Base-by-base conservation (phyloP, 1,284 basidiomycete species). In the Cryptococcus floricola region DNA sequence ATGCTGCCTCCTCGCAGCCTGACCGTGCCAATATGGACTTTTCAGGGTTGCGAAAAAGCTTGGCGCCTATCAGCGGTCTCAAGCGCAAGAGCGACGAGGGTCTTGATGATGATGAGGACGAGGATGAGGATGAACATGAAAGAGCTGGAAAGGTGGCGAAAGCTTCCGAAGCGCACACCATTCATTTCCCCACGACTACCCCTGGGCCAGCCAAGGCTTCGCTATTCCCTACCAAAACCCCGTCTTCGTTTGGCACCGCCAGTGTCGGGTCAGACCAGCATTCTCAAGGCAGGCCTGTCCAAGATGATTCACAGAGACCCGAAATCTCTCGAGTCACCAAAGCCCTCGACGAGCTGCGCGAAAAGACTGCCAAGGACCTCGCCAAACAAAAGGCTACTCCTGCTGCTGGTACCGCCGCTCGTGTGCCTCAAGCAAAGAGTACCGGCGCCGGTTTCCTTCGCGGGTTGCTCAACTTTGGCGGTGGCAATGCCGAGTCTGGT, bases 11-110 rank as follows among this genome's bases (percentile, higher is more conserved):
- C 3, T 13, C 48, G 45, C 44, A 52, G 14, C 50, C 49, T 28
- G 51, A 42, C 9, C 58, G 50, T 39, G 43, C 50, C n/a, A 37
- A 52, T n/a, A 28, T 55, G 13, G 59, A 63, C 39, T 63, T 60
- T 27, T 44, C 50, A 12, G 66, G 57, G 18, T 25, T 60, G 39
- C 19, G 68, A 42, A 70, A 72, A 59, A 69, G 68, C 49, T 50
- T 70, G 19, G 66, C 54, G 16, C 68, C 66, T 13, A 16, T 62
- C 12, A 64, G 63, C 48, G 60, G 59, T 0, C 48, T 68, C 10
- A 74, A 74, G 62, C 63, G 72, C 37, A 73, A 73, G 57, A 71
- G 70, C 6, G 66, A 68, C 5, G 63, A 64, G 16, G 67, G 59
- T 5, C 10, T 57, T 10, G 54, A 54, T 2, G 58, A 59, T 12